A percentile compares a stretch with the other conserved stretches of the same genome.
Conservation (phyloP, 495 filamentous ascomycete species). For the Penicillium canariense region DNA sequence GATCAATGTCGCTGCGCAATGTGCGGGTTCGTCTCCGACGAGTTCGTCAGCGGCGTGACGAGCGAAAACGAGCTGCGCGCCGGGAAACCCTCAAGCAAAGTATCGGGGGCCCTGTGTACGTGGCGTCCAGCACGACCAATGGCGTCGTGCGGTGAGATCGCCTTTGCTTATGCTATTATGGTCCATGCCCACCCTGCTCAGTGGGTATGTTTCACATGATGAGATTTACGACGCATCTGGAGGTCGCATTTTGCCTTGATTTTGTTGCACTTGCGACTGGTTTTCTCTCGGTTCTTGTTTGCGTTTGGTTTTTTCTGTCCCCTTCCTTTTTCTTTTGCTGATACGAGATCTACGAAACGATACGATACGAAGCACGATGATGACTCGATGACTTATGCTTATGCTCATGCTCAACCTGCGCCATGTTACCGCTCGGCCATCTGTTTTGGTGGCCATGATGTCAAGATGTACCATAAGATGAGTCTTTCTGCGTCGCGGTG, state of each 20-base stretch:
- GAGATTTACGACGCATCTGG: constrained; percentile 20
- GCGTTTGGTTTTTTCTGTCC: background rate
- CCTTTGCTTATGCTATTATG: constrained; percentile 10
- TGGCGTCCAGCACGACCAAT: constrained; percentile 32
- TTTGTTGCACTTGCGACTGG: constrained; percentile 4
- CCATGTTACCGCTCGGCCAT: constrained; percentile 6
- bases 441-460: constrained; percentile 3
- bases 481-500: background rate
- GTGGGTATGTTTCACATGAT: constrained; percentile 24
- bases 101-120: constrained; percentile 51
- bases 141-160: constrained; percentile 9
- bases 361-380: constrained; percentile 26
- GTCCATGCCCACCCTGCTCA: constrained; percentile 8
- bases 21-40: constrained; percentile 54
- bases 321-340: constrained; percentile 5
- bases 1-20: constrained; percentile 52
- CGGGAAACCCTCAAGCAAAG: constrained; percentile 63
- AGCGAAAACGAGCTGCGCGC: constrained; percentile 56
- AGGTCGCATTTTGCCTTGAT: background rate
- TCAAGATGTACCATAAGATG: constrained; percentile 29
- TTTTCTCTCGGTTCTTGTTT: constrained; percentile 9
- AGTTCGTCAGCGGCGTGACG: constrained; percentile 57
- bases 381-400: constrained; percentile 21
- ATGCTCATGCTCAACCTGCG: constrained; percentile 9
- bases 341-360: constrained; percentile 16